Evolutionary conservation across 202 grass and related monocot species (phyloP).

Genomic region (Carex arenaria): DNA sequence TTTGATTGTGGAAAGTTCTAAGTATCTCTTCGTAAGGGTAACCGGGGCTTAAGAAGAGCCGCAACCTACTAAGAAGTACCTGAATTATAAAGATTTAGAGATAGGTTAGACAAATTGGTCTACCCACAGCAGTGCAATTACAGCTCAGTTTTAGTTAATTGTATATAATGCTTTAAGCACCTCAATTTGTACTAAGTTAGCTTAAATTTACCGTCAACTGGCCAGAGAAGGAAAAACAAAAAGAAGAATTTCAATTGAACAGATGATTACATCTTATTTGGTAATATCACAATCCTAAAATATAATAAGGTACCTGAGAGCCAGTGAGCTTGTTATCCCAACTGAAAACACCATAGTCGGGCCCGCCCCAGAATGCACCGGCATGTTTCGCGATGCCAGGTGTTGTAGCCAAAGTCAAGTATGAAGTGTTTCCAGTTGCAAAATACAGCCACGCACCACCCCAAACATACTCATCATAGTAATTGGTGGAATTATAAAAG

Average conservation of each 20-base stretch:
- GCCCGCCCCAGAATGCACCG: slow-evolving; percentile 70
- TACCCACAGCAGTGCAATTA: background rate
- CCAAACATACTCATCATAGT: slow-evolving; percentile 94
- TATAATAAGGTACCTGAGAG: slow-evolving; percentile 54
- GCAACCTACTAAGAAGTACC: slow-evolving; percentile 87
- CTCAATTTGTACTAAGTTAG: background rate
- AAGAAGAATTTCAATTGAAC: background rate
- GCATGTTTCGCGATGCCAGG: slow-evolving; percentile 86
- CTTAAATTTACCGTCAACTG: slow-evolving; percentile 4
- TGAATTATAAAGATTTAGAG: slow-evolving; percentile 31
- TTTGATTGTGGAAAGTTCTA: slow-evolving; percentile 92
- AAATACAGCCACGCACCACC: slow-evolving; percentile 85
- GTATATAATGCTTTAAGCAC: background rate
- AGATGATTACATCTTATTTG: background rate
- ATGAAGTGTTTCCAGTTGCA: slow-evolving; percentile 75
- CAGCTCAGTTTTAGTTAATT: background rate
- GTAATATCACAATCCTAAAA: slow-evolving; percentile 1
- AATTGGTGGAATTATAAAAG: slow-evolving; percentile 86
- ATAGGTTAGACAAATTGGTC: slow-evolving; percentile 17
- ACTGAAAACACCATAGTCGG: slow-evolving; percentile 87
- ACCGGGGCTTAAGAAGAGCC: slow-evolving; percentile 80
- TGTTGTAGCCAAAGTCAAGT: slow-evolving; percentile 64
- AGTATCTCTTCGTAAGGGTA: slow-evolving; percentile 95
- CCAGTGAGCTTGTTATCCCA: slow-evolving; percentile 94
- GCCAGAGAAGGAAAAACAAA: background rate